Conservation (phyloP, 106 monocot genomes). For the Hemerocallis citrina region DNA sequence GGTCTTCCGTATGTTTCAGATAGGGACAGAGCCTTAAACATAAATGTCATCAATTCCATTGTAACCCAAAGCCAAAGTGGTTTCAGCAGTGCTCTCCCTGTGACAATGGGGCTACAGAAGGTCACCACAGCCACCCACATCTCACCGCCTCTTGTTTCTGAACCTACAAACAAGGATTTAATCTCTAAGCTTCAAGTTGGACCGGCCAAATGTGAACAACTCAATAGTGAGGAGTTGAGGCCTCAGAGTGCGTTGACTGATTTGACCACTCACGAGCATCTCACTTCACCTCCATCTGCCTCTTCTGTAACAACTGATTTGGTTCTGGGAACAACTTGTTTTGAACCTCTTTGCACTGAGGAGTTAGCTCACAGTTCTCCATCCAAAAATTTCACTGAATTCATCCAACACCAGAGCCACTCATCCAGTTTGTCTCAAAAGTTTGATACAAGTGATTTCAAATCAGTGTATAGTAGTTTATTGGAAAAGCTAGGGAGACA, state of each 20-base stretch:
- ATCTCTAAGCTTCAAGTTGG: slow-evolving; percentile 24
- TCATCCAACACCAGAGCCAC: neutral
- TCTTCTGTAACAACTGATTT: slow-evolving; percentile 78
- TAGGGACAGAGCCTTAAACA: slow-evolving; percentile 7
- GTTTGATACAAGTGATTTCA: slow-evolving; percentile 42
- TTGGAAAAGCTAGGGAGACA: slow-evolving; percentile 66
- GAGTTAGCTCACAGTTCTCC: slow-evolving; percentile 10
- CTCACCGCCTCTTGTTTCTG: slow-evolving; percentile 17
- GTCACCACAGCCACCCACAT: slow-evolving; percentile 16
- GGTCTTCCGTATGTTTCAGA: slow-evolving; percentile 28
- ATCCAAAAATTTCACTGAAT: slow-evolving; percentile 20
- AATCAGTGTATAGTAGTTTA: slow-evolving; percentile 40
- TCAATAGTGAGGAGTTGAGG: slow-evolving; percentile 10
- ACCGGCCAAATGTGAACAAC: slow-evolving; percentile 38
- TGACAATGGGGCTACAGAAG: slow-evolving; percentile 15
- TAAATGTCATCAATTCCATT: slow-evolving; percentile 1
- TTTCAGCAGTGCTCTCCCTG: neutral
- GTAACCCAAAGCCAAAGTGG: slow-evolving; percentile 10
- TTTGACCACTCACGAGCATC: slow-evolving; percentile 17
- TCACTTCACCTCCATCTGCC: slow-evolving; percentile 43
- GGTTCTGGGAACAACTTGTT: slow-evolving; percentile 43
- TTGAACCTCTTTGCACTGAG: slow-evolving; percentile 12
- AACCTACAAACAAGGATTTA: slow-evolving; percentile 22
- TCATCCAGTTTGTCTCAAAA: slow-evolving; percentile 12
- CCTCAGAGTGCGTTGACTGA: slow-evolving; percentile 16